A percentile compares a stretch with the other conserved stretches of the same genome.
Evolutionary conservation across 2,329 filamentous ascomycete species (phyloP).

Genomic region (Claviceps sp.): DNA sequence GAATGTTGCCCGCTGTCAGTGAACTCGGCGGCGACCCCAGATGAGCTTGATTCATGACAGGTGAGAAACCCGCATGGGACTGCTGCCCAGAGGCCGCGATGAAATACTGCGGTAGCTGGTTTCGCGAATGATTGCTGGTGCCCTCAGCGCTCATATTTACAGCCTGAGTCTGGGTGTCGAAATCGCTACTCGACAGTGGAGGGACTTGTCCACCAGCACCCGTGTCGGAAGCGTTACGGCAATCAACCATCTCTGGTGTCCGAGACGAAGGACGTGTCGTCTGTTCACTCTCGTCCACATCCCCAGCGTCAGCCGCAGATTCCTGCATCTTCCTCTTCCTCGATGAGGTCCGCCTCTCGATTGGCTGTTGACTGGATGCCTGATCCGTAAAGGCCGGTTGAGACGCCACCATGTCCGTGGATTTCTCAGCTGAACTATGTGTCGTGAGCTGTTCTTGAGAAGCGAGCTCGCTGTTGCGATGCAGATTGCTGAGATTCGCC

Average conservation of each 20-base stretch:
- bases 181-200: neutral
- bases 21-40: neutral
- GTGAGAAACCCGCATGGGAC: neutral
- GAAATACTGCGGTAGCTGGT: slow-evolving; percentile 2
- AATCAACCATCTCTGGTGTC: neutral
- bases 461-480: neutral
- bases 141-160: neutral
- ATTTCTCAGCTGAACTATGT: neutral
- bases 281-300: neutral
- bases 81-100: neutral
- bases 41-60: neutral
- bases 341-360: neutral
- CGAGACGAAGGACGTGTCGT: neutral
- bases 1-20: neutral
- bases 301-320: neutral
- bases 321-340: slow-evolving; percentile 3
- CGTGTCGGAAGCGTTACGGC: neutral
- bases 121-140: neutral
- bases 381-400: neutral
- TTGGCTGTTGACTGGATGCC: neutral
- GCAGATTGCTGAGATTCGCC: neutral
- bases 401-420: neutral
- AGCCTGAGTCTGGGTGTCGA: neutral
- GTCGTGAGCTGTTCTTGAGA: neutral
- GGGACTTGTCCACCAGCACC: neutral